A percentile compares a stretch with the other conserved stretches of the same genome.
Evolutionary conservation across 2,329 filamentous ascomycete genomes (phyloP).

Genomic region (Aspergillus ruber): DNA sequence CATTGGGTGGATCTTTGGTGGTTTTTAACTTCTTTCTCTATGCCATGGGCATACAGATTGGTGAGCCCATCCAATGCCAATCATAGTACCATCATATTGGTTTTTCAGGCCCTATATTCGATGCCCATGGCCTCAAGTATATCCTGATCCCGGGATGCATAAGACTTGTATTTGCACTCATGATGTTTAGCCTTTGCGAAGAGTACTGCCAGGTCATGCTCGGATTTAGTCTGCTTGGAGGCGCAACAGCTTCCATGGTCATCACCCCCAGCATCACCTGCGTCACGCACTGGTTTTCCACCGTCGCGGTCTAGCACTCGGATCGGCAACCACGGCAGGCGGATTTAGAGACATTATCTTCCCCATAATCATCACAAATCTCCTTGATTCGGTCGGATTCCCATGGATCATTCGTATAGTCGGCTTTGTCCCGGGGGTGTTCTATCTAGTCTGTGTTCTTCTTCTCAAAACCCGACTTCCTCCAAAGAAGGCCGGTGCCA

Average conservation of each 20-base stretch:
- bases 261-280: slow-evolving; percentile 17
- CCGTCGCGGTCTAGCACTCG: slow-evolving; percentile 17
- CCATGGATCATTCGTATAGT: slow-evolving; percentile 6
- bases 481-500: slow-evolving; percentile 8
- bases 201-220: slow-evolving; percentile 23
- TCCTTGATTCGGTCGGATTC: slow-evolving; percentile 10
- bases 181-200: slow-evolving; percentile 22
- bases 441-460: neutral
- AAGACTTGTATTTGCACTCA: slow-evolving; percentile 17
- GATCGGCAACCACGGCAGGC: slow-evolving; percentile 14
- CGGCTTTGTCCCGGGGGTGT: slow-evolving; percentile 1
- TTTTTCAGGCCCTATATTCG: slow-evolving; percentile 4
- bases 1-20: neutral
- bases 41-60: neutral
- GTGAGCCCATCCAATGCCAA: neutral
- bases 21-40: neutral
- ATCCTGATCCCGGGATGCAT: slow-evolving; percentile 4
- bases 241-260: slow-evolving; percentile 11
- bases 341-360: slow-evolving; percentile 18
- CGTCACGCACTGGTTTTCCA: slow-evolving; percentile 20
- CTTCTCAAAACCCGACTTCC: slow-evolving; percentile 8
- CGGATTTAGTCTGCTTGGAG: slow-evolving; percentile 13
- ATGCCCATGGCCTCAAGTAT: slow-evolving; percentile 1
- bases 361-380: slow-evolving; percentile 10
- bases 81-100: neutral